These are phyloP conservation scores for Lactarius hengduanensis DNA, from an alignment of 768 basidiomycete species.

Conservation along the genomic window DNA sequence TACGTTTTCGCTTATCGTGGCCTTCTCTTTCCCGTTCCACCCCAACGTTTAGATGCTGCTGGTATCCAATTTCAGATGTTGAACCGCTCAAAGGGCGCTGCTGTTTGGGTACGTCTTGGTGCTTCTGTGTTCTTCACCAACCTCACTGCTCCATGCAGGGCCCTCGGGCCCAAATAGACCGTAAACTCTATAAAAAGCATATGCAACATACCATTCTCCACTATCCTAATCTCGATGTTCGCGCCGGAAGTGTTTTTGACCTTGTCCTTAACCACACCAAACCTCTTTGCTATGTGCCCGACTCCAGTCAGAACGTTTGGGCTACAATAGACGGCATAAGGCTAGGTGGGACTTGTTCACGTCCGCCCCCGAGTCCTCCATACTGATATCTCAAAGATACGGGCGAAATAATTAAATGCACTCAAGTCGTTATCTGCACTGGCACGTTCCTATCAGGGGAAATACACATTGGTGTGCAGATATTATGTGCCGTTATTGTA, in stretches of 20 bases:
- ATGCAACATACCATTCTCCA: conserved; percentile 70
- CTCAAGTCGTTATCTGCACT: conserved; percentile 84
- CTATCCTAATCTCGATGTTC: conserved; percentile 69
- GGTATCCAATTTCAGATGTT: conserved; percentile 88
- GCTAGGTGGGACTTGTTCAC: conserved; percentile 47
- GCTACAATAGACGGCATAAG: conserved; percentile 62
- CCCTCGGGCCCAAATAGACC: conserved; percentile 85
- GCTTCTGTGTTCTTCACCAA: not conserved
- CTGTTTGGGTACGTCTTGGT: conserved; percentile 70
- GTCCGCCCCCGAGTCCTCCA: not conserved
- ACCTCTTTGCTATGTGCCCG: conserved; percentile 31
- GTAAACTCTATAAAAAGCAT: conserved; percentile 75
- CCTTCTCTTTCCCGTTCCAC: not conserved
- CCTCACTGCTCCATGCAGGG: conserved; percentile 50
- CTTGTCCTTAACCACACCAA: conserved; percentile 58
- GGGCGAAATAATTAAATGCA: conserved; percentile 72
- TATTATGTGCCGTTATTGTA: not conserved
- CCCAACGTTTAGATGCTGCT: conserved; percentile 61
- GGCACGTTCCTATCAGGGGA: conserved; percentile 91
- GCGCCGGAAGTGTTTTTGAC: conserved; percentile 75
- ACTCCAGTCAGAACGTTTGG: conserved; percentile 40
- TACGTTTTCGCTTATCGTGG: not conserved
- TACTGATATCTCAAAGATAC: conserved; percentile 46
- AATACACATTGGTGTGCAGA: conserved; percentile 72
- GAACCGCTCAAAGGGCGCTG: conserved; percentile 82